Percentiles rank a stretch among this genome's conserved stretches.
phyloP scores from a whole-genome alignment of 192 early-diverging fungal species.

The Linnemannia elongata region DNA sequence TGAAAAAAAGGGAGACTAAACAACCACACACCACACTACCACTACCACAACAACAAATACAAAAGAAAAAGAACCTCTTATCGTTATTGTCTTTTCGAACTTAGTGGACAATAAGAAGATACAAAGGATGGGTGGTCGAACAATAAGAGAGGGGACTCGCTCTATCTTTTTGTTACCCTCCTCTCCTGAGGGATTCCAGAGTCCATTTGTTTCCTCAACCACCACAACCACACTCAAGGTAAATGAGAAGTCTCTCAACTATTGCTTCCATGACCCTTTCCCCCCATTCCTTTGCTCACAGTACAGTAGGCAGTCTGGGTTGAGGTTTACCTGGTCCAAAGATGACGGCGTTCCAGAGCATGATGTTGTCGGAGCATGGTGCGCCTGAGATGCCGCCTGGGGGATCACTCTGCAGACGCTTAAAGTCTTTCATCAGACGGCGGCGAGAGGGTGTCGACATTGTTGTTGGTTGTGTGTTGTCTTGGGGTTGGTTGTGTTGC shows the following conservation, averaged over 20 bases:
- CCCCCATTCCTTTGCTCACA: neutral
- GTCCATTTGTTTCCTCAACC: neutral
- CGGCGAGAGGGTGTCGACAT: conserved; percentile 95
- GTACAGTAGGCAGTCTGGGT: neutral
- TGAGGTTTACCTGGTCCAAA: conserved; percentile 83
- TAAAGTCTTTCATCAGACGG: conserved; percentile 98
- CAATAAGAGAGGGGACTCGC: neutral
- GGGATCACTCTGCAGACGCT: conserved; percentile 93
- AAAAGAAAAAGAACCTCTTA: neutral
- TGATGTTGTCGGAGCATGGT: conserved; percentile 96
- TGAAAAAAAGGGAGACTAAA: neutral
- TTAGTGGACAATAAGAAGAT: neutral
- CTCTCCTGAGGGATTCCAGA: no score
- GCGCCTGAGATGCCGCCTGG: conserved; percentile 91
- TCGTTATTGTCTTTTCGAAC: neutral
- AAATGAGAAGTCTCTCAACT: neutral
- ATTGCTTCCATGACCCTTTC: neutral
- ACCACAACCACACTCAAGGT: neutral
- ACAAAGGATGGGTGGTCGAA: neutral
- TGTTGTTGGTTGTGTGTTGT: neutral
- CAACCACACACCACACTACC: neutral
- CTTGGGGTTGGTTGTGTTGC: neutral
- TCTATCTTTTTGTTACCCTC: neutral
- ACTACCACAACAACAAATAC: neutral
- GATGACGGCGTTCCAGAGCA: conserved; percentile 99